phyloP scores from a whole-genome alignment of 2,329 filamentous ascomycete genomes.

The Colletotrichum spinosum region DNA sequence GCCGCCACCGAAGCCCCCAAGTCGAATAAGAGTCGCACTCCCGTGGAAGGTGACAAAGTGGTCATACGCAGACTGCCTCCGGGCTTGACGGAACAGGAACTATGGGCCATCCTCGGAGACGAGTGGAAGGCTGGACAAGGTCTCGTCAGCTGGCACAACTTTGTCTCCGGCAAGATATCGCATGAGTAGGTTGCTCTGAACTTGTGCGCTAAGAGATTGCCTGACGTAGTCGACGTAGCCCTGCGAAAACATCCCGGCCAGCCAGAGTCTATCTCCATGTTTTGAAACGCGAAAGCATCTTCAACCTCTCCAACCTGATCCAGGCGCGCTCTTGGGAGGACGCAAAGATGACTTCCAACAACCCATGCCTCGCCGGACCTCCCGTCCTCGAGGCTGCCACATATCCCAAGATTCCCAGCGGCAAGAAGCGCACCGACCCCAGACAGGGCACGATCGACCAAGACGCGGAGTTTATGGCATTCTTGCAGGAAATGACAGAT shows the following conservation, averaged over 20 bases:
- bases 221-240: slow-evolving; percentile 57
- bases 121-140: slow-evolving; percentile 86
- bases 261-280: slow-evolving; percentile 87
- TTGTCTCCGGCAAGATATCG: slow-evolving; percentile 75
- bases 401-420: slow-evolving; percentile 84
- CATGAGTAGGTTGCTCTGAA: slow-evolving; percentile 74
- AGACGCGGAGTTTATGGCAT: slow-evolving; percentile 94
- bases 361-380: slow-evolving; percentile 79
- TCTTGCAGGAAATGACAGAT: slow-evolving; percentile 88
- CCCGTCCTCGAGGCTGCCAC: slow-evolving; percentile 85
- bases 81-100: slow-evolving; percentile 84
- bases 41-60: slow-evolving; percentile 80
- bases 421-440: slow-evolving; percentile 80
- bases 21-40: slow-evolving; percentile 60
- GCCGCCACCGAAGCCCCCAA: slow-evolving; percentile 53
- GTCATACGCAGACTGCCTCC: slow-evolving; percentile 88
- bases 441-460: slow-evolving; percentile 96
- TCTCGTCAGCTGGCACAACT: slow-evolving; percentile 87
- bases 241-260: slow-evolving; percentile 86
- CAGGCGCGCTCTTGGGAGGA: slow-evolving; percentile 81
- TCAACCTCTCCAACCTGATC: slow-evolving; percentile 76
- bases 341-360: slow-evolving; percentile 79
- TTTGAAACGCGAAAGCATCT: slow-evolving; percentile 75
- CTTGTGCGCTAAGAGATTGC: slow-evolving; percentile 5
- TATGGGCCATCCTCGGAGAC: slow-evolving; percentile 76